Evolutionary conservation across 208 protist genomes (phyloP).

Genomic region (Novymonas esmeraldas): DNA sequence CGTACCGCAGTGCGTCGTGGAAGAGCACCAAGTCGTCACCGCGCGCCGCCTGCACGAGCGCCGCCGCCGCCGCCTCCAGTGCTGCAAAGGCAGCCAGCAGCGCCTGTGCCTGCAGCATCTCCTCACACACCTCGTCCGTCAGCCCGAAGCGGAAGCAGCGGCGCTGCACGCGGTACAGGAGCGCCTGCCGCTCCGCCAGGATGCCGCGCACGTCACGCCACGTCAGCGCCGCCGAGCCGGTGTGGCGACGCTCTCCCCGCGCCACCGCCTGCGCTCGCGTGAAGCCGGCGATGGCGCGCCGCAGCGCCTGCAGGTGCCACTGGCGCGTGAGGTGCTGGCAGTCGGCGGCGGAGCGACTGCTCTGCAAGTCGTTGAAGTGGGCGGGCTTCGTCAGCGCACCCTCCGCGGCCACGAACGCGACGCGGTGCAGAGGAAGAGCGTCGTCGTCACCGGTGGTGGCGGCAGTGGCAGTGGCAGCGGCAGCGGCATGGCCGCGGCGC

Average conservation of each 20-base stretch:
- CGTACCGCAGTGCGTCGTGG: constrained; percentile 21
- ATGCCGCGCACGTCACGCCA: constrained; percentile 35
- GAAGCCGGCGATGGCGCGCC: constrained; percentile 38
- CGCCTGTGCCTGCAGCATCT: constrained; percentile 47
- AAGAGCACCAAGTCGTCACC: constrained; percentile 21
- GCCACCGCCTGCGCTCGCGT: constrained; percentile 33
- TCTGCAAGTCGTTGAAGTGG: constrained; percentile 54
- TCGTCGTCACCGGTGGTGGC: too few relatives aligned
- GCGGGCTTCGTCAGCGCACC: constrained; percentile 48
- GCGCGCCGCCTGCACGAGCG: constrained; percentile 19
- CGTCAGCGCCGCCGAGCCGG: constrained; percentile 5
- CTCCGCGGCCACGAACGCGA: constrained; percentile 31
- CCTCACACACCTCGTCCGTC: constrained; percentile 28
- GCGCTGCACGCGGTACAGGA: constrained; percentile 55
- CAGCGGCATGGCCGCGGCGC: constrained; percentile 23
- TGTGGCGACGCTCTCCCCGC: constrained; percentile 9
- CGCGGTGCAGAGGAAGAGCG: constrained; percentile 39
- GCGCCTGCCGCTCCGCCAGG: constrained; percentile 38
- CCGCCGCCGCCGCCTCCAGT: constrained; percentile 30
- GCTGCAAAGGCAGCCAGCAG: constrained; percentile 37
- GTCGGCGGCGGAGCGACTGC: constrained; percentile 41
- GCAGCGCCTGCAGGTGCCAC: constrained; percentile 51
- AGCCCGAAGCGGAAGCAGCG: constrained; percentile 60
- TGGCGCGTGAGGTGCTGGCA: constrained; percentile 27
- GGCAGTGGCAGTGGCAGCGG: too few relatives aligned